A percentile compares a stretch with the other conserved stretches of the same genome.
Evolutionary conservation across 352 stramenopile genomes (phyloP).

Genomic region (Pythium rhizo-oryzae): DNA sequence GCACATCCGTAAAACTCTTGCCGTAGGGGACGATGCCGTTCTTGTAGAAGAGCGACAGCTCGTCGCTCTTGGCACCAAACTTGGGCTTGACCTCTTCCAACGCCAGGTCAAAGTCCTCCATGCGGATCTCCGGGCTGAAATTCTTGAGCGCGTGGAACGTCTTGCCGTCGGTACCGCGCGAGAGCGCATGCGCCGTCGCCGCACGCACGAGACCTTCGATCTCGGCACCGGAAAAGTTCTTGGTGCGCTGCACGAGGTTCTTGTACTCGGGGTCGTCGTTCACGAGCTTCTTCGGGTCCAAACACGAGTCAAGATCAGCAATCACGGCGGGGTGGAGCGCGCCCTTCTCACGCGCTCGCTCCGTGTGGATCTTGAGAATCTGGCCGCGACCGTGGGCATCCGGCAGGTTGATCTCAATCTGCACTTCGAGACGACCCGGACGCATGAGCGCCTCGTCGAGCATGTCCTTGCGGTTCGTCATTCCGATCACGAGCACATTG

Average conservation of each 20-base stretch:
- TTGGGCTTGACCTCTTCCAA: conserved; percentile 97
- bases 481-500: conserved; percentile 99
- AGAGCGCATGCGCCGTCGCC: conserved; percentile 86
- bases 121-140: conserved; percentile 78
- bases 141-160: conserved; percentile 83
- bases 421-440: conserved; percentile 98
- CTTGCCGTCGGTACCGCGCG: conserved; percentile 78
- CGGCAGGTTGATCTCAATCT: conserved; percentile 99
- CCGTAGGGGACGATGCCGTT: conserved; percentile 98
- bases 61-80: conserved; percentile 95
- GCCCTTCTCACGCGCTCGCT: conserved; percentile 80
- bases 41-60: conserved; percentile 94
- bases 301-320: conserved; percentile 74
- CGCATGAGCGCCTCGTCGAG: conserved; percentile 97
- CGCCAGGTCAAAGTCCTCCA: conserved; percentile 95
- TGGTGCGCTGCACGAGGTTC: conserved; percentile 95
- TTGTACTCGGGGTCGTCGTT: conserved; percentile 76
- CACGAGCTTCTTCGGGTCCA: conserved; percentile 63
- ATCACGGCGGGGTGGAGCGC: conserved; percentile 70
- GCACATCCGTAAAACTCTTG: conserved; percentile 93
- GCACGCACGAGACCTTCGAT: conserved; percentile 98
- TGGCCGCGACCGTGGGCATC: conserved; percentile 95
- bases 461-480: conserved; percentile 99
- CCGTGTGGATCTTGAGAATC: conserved; percentile 99
- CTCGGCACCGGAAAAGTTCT: conserved; percentile 99